These are phyloP conservation scores for Yarrowia deformans DNA, from an alignment of 805 yeast species.

Conservation along the genomic window DNA sequence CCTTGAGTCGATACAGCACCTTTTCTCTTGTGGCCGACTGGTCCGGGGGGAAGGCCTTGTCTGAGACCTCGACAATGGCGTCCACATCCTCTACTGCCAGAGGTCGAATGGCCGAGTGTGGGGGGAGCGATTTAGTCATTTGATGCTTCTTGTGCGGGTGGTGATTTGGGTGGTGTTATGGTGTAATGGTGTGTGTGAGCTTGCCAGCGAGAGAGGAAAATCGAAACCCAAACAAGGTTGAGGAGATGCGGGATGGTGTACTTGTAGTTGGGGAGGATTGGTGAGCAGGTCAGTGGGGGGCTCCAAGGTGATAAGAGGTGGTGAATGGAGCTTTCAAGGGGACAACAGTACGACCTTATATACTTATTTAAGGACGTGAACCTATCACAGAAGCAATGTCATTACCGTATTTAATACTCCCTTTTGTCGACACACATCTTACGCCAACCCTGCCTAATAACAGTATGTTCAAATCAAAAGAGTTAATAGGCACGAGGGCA, in stretches of 20 bases:
- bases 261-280: conserved; percentile 11
- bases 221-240: conserved; percentile 38
- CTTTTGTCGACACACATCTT: too few species aligned
- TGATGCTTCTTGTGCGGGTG: conserved; percentile 21
- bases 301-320: too few species aligned
- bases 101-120: conserved; percentile 76
- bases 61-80: conserved; percentile 68
- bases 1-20: conserved; percentile 70
- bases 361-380: neutral
- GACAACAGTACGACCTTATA: neutral
- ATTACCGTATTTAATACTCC: neutral
- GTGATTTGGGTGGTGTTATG: conserved; percentile 5
- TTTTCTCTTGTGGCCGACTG: conserved; percentile 76
- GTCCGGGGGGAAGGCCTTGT: conserved; percentile 67
- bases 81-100: conserved; percentile 75
- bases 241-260: conserved; percentile 27
- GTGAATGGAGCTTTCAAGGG: too few species aligned
- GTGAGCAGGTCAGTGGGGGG: too few species aligned
- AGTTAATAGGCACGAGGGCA: conserved; percentile 22
- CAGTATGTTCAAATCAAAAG: neutral
- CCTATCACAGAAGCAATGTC: neutral
- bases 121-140: conserved; percentile 53
- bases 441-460: too few species aligned
- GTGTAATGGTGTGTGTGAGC: neutral
- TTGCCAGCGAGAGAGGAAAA: conserved; percentile 35